These are phyloP conservation scores for Talaromyces pinophilus DNA, from an alignment of 2,329 filamentous ascomycete genomes.

Conservation along the genomic window DNA sequence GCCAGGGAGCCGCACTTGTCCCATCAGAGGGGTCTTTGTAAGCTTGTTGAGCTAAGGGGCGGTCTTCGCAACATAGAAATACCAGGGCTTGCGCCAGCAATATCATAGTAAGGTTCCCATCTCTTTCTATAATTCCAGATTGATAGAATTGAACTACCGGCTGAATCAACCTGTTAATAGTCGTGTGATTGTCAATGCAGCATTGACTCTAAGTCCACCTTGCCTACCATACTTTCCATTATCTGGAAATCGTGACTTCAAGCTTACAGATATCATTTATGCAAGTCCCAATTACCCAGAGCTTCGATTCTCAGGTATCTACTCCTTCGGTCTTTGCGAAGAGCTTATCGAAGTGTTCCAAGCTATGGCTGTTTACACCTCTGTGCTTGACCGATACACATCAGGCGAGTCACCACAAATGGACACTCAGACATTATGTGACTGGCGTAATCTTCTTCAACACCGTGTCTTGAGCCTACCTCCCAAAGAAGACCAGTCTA, in stretches of 20 bases:
- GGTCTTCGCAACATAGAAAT: constrained; percentile 33
- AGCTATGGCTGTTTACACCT: constrained; percentile 34
- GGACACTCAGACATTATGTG: constrained; percentile 33
- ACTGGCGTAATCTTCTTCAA: constrained; percentile 45
- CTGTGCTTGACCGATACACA: constrained; percentile 32
- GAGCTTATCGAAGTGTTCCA: background rate
- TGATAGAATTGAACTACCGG: background rate
- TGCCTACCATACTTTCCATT: background rate
- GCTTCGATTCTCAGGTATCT: background rate
- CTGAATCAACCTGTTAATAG: background rate
- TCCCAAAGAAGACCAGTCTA: constrained; percentile 26
- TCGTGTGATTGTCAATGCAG: constrained; percentile 26
- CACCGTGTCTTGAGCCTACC: constrained; percentile 38
- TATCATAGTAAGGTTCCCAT: constrained; percentile 39
- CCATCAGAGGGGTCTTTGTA: background rate
- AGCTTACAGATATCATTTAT: background rate
- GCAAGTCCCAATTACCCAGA: background rate
- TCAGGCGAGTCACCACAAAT: constrained; percentile 22
- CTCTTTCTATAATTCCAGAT: background rate
- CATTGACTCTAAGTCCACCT: background rate
- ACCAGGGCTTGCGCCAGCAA: constrained; percentile 35
- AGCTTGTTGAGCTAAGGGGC: background rate
- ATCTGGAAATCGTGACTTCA: background rate
- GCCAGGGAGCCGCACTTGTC: background rate
- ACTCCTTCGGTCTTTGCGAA: background rate